Evolutionary conservation across 2,329 filamentous ascomycete genomes (phyloP).

Genomic region (Celoporthe dispersa): DNA sequence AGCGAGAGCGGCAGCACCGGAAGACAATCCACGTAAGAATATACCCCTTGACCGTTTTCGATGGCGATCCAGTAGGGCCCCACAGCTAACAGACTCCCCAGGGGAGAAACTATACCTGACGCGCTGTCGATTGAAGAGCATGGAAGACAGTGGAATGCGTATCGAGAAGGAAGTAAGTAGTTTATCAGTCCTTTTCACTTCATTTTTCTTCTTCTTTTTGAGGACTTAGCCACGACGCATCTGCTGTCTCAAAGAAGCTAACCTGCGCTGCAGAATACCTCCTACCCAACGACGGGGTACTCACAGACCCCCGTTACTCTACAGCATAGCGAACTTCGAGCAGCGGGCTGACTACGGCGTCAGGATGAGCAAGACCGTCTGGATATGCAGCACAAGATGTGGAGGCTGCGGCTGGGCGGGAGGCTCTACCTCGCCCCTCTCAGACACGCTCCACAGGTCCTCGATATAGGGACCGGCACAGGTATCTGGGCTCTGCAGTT

Average conservation of each 20-base stretch:
- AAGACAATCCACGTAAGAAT: conserved; percentile 7
- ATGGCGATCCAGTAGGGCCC: background rate
- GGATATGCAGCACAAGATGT: conserved; percentile 19
- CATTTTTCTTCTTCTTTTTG: no score
- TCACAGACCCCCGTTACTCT: background rate
- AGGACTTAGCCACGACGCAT: background rate
- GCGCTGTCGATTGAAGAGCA: conserved; percentile 16
- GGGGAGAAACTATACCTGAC: conserved; percentile 15
- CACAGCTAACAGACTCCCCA: background rate
- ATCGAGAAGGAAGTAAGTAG: conserved; percentile 16
- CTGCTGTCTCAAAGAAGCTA: background rate
- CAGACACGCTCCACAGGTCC: background rate
- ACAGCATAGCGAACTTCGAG: background rate
- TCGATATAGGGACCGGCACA: conserved; percentile 22
- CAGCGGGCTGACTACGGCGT: background rate
- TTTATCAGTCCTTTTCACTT: background rate
- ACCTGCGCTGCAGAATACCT: conserved; percentile 12
- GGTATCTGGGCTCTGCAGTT: conserved; percentile 20
- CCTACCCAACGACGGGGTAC: conserved; percentile 19
- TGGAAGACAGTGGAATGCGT: conserved; percentile 15
- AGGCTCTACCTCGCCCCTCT: conserved; percentile 12
- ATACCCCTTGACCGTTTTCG: background rate
- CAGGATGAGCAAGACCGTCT: conserved; percentile 21
- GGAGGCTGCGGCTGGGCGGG: conserved; percentile 1
- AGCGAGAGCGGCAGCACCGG: conserved; percentile 3